Evolutionary conservation across 768 basidiomycete species (phyloP), one percentile per base, ranked within the genome.

Genomic region (Paxillus rubicundulus): DNA sequence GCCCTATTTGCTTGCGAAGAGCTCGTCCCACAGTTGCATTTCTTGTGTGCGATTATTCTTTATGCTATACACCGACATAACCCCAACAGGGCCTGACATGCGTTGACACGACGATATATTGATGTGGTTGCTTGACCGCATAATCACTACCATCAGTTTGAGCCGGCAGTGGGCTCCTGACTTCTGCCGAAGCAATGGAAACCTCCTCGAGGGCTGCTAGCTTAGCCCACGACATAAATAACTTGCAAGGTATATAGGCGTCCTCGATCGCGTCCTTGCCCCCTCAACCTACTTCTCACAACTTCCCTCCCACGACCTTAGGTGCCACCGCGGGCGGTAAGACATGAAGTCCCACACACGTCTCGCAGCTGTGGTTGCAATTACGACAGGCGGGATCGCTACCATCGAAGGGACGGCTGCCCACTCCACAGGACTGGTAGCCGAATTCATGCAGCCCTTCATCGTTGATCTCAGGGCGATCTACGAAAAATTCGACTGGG

Each of bases 381-480:
- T 61, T 9, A 54, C 56, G 7, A 56, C 62, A 3, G 59, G 59
- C 18, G 52, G 47, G 17, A 44, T 9, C n/a, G 50, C 52, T 8
- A 68, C 64, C 9, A 67, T 70, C 38, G 65, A 63, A 34, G 58
- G 58, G 0, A 64, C 57, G 1, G 62, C 61, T 1, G 0, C 5
- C 0, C 33, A n/a, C 10, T 5, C 65, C 9, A 65, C 36, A 0
- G 4, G 0, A 5, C 0, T 65, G 45, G 5, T 65, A 28, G 6
- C 37, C 0, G 1, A 54, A 2, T 5, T 6, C 4, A 20, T 70
- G 36, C 59, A 59, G 37, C 58, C 67, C 2, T 70, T 65, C 57
- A 9, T 69, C 6, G 56, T 55, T 13, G 33, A 57, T 13, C 55
- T 61, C 1, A 9, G 1, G 3, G 61, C 17, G 0, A 59, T 48